Evolutionary conservation across 2,329 filamentous ascomycete genomes (phyloP).

Genomic region (Macrophomina pseudophaseolina): DNA sequence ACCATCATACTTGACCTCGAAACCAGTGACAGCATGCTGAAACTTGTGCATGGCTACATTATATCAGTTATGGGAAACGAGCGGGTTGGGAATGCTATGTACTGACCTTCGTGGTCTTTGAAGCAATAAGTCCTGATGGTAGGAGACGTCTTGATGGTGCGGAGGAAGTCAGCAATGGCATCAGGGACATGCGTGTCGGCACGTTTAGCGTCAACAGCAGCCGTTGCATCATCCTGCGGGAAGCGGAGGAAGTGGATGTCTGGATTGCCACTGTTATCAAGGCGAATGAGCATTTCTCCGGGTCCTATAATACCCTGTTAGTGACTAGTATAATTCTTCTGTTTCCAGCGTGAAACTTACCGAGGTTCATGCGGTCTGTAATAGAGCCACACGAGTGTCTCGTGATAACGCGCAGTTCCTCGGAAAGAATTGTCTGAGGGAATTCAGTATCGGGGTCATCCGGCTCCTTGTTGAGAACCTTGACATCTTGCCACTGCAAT

Average conservation of each 20-base stretch:
- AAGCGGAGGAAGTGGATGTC: constrained; percentile 59
- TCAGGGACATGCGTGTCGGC: constrained; percentile 54
- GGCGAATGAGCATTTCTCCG: constrained; percentile 53
- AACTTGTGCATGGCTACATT: constrained; percentile 72
- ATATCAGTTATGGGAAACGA: neutral
- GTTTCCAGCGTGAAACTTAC: constrained; percentile 40
- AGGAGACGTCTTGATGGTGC: constrained; percentile 59
- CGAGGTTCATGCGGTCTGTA: constrained; percentile 82
- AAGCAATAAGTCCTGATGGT: constrained; percentile 72
- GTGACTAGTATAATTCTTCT: neutral
- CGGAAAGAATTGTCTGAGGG: constrained; percentile 73
- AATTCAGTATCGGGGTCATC: constrained; percentile 59
- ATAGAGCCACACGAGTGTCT: constrained; percentile 78
- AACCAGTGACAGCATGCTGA: constrained; percentile 79
- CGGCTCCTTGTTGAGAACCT: constrained; percentile 74
- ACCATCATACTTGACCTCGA: constrained; percentile 62
- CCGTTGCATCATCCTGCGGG: constrained; percentile 76
- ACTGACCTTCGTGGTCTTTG: constrained; percentile 38
- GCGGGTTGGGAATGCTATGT: neutral
- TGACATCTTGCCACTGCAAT: constrained; percentile 68
- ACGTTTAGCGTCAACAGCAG: constrained; percentile 64
- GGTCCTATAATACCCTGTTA: constrained; percentile 39
- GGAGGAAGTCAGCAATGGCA: constrained; percentile 68
- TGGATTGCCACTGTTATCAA: constrained; percentile 47
- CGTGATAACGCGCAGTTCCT: constrained; percentile 75